These are phyloP conservation scores for Aureobasidium pullulans DNA, from an alignment of 2,329 filamentous ascomycete species.

Conservation along the genomic window DNA sequence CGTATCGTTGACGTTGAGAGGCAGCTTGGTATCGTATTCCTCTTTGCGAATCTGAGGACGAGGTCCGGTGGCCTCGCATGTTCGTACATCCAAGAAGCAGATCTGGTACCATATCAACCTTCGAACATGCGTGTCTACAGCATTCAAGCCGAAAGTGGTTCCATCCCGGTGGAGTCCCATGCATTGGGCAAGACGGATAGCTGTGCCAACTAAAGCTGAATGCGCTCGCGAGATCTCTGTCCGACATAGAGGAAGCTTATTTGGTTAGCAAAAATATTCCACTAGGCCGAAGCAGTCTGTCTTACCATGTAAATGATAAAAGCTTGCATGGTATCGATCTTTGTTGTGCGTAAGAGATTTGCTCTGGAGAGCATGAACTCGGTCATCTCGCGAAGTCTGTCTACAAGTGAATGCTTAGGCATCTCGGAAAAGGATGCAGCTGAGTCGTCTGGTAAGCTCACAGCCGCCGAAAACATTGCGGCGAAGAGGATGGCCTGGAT, in stretches of 20 bases:
- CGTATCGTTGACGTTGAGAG: conserved; percentile 61
- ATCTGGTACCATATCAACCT: conserved; percentile 71
- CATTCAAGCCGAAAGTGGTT: conserved; percentile 55
- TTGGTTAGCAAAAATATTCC: conserved; percentile 18
- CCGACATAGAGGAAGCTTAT: conserved; percentile 61
- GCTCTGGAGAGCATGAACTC: conserved; percentile 62
- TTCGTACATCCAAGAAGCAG: conserved; percentile 67
- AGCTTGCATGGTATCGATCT: conserved; percentile 67
- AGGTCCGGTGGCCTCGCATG: conserved; percentile 67
- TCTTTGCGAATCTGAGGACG: conserved; percentile 63
- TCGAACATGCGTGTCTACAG: conserved; percentile 63
- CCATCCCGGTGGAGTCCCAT: conserved; percentile 71
- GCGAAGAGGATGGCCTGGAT: conserved; percentile 64
- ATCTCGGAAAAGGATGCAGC: conserved; percentile 49
- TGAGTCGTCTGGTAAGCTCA: conserved; percentile 54
- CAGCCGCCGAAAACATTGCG: conserved; percentile 59
- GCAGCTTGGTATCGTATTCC: conserved; percentile 67
- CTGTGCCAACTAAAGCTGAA: conserved; percentile 63
- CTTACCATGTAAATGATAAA: conserved; percentile 69
- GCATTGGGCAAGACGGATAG: conserved; percentile 66
- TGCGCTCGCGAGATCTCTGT: conserved; percentile 66
- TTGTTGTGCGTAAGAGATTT: conserved; percentile 63
- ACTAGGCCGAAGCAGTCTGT: conserved; percentile 11
- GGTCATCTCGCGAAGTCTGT: conserved; percentile 57
- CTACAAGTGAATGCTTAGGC: conserved; percentile 50